Conservation (phyloP, 1,284 basidiomycete genomes). For the Naganishia albida region DNA sequence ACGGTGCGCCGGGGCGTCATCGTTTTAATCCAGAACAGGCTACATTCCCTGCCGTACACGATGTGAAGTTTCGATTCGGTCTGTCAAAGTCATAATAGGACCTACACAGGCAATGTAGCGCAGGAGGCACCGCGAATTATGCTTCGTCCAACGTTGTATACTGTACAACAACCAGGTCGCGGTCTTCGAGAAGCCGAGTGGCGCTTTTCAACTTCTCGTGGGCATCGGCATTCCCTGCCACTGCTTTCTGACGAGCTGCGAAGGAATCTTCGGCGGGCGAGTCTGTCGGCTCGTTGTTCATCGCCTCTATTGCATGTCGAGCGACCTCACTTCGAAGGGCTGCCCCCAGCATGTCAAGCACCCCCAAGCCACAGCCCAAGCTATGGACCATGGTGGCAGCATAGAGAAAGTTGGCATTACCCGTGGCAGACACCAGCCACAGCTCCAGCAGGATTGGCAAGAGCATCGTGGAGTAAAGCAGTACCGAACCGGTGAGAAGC, state of each 20-base stretch:
- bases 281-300: background rate
- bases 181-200: constrained; percentile 24
- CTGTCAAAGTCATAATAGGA: no score
- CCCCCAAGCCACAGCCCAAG: constrained; percentile 76
- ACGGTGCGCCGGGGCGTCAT: background rate
- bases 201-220: background rate
- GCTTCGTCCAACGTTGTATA: constrained; percentile 32
- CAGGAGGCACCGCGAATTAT: background rate
- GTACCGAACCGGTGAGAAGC: constrained; percentile 78
- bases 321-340: constrained; percentile 69
- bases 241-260: background rate
- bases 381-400: constrained; percentile 93
- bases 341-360: constrained; percentile 79
- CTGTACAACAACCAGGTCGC: constrained; percentile 31
- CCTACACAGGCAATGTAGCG: no score
- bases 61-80: background rate
- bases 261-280: background rate
- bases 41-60: no score
- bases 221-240: background rate
- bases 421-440: constrained; percentile 88
- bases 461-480: constrained; percentile 80
- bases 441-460: constrained; percentile 88
- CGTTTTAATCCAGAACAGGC: background rate
- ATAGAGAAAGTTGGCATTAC: constrained; percentile 98
- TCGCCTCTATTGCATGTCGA: constrained; percentile 8